Evolutionary conservation across 148 eudicot species (phyloP), one percentile per base, ranked within the genome.

Genomic region (Polygonum maritimum): DNA sequence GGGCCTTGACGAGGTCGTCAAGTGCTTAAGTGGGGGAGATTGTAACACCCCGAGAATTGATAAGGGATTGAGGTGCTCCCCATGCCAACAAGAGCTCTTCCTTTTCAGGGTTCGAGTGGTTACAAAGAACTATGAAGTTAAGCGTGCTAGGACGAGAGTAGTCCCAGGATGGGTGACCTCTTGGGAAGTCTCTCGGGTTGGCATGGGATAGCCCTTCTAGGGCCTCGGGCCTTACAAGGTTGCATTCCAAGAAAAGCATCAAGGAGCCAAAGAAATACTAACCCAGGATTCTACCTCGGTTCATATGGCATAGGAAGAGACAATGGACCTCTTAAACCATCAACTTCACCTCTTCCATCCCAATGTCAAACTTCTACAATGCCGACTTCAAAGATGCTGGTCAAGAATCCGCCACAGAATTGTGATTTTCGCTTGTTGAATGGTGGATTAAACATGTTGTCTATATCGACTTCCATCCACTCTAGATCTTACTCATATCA

Each of bases 221-320:
- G 31, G 31, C 31, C 31, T 26, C 31, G 31, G 31, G 31, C 31
- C 1, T 26, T 26, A 26, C 31, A 26, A 26, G 31, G 98, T 35
- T 94, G 98, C 84, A 79, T 86, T 76, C 93, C 97, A 22, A 88
- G 88, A 77, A 89, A 93, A 80, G 91, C 91, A 60, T 86, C 97
- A 33, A 85, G 97, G 62, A 91, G 98, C 82, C 93, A 94, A 77
- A 85, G 90, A 39, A 85, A 89, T 74, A 82, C 75, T 73, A 87
- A 86, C 81, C 89, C 90, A 14, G 86, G 90, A 84, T 86, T 75
- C 78, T 94, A 94, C 78, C 91, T 94, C 48, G 79, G 84, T 70
- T 77, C 79, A 15, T 74, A 45, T 35, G 71, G 15, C 57, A 76
- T 65, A 75, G 60, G 76, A 67, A 51, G 75, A 49, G 14, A 60